Evolutionary conservation across 2,329 filamentous ascomycete species (phyloP).

Genomic region (Emmonsiellopsis sp.): DNA sequence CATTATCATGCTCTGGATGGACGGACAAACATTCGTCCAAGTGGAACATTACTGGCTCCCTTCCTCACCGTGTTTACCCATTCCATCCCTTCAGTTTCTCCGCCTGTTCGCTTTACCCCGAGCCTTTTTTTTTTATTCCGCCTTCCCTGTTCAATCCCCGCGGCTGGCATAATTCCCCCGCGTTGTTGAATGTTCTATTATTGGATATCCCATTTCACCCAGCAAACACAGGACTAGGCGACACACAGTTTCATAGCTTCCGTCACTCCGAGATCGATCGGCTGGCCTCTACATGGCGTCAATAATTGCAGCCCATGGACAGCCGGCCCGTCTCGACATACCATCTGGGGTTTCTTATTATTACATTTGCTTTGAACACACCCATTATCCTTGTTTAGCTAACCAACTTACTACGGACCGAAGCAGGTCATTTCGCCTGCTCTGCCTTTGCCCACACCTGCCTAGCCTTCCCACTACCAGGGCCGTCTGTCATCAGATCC

Average conservation of each 20-base stretch:
- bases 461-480: background rate
- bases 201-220: background rate
- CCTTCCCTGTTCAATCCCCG: too few relatives aligned
- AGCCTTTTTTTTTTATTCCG: background rate
- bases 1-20: background rate
- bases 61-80: background rate
- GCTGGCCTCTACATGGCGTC: background rate
- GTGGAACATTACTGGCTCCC: background rate
- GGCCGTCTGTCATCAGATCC: background rate
- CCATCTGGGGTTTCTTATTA: too few relatives aligned
- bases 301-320: background rate
- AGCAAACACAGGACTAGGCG: background rate
- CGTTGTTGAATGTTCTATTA: background rate
- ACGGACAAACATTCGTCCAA: background rate
- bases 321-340: background rate
- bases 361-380: background rate
- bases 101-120: background rate
- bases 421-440: background rate
- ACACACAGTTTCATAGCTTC: background rate
- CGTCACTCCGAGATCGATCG: background rate
- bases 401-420: background rate
- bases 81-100: background rate
- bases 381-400: background rate
- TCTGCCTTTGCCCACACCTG: background rate
- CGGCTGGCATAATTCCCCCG: background rate